A percentile compares a stretch with the other conserved stretches of the same genome.
phyloP scores from a whole-genome alignment of 768 basidiomycete species.

The Tricholoma flavovirens region DNA sequence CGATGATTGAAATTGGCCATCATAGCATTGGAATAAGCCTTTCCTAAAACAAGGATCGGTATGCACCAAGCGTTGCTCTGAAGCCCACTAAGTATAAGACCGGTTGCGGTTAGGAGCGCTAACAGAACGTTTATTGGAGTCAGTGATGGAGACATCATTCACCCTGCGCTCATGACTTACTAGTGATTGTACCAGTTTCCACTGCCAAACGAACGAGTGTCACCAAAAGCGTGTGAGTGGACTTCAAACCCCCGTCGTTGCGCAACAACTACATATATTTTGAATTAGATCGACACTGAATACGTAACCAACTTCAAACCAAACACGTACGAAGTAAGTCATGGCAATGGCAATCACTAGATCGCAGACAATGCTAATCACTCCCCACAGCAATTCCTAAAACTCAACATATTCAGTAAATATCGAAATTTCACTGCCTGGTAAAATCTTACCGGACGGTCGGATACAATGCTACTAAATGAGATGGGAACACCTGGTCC shows the following conservation, averaged over 20 bases:
- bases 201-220: not conserved
- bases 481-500: too few species aligned
- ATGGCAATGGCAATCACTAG: not conserved
- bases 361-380: not conserved
- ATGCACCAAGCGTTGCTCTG: not conserved
- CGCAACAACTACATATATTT: not conserved
- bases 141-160: not conserved
- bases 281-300: not conserved
- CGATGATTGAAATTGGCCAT: constrained; percentile 2
- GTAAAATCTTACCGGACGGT: not conserved
- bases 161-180: not conserved
- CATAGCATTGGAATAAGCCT: not conserved
- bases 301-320: not conserved
- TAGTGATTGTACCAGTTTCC: not conserved
- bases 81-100: not conserved
- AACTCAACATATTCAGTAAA: too few species aligned
- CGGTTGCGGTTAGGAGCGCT: not conserved
- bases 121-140: too few species aligned
- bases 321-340: not conserved
- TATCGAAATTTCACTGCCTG: too few species aligned
- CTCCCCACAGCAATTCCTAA: too few species aligned
- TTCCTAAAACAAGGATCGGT: not conserved
- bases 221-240: not conserved
- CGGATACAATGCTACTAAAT: too few species aligned
- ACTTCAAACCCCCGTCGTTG: not conserved